phyloP scores from a whole-genome alignment of 192 early-diverging fungal species.

The Mortierella claussenii region DNA sequence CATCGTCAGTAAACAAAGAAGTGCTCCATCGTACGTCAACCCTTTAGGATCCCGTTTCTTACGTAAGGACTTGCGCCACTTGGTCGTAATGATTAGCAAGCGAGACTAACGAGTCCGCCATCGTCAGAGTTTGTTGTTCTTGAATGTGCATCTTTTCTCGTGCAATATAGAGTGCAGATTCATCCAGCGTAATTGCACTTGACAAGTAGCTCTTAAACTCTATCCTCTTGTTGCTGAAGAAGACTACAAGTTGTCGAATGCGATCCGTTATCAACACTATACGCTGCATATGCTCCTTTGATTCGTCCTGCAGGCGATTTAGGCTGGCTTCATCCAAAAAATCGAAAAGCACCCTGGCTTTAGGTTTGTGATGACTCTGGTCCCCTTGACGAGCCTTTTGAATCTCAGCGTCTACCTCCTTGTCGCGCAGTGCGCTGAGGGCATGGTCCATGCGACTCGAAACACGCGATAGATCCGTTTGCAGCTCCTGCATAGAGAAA shows the following conservation, averaged over 20 bases:
- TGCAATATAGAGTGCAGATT: slow-evolving; percentile 52
- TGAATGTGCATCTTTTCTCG: slow-evolving; percentile 55
- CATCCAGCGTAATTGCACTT: slow-evolving; percentile 52
- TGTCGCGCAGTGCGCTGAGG: slow-evolving; percentile 22
- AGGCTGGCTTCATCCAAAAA: slow-evolving; percentile 47
- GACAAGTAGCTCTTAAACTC: slow-evolving; percentile 35
- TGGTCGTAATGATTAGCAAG: slow-evolving; percentile 64
- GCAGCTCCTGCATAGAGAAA: slow-evolving; percentile 16
- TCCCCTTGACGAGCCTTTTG: slow-evolving; percentile 9
- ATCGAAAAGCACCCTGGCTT: slow-evolving; percentile 24
- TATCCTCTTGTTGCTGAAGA: slow-evolving; percentile 13
- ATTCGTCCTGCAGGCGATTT: slow-evolving; percentile 24
- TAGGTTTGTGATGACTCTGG: neutral
- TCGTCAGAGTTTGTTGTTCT: slow-evolving; percentile 55
- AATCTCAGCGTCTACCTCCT: slow-evolving; percentile 42
- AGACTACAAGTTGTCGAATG: slow-evolving; percentile 19
- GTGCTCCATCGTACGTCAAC: no score
- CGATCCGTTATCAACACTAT: slow-evolving; percentile 15
- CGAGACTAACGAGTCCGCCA: slow-evolving; percentile 62
- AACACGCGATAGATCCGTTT: slow-evolving; percentile 29
- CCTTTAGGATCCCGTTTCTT: no score
- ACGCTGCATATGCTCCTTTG: slow-evolving; percentile 16
- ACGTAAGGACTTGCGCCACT: slow-evolving; percentile 58
- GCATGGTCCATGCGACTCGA: slow-evolving; percentile 40
- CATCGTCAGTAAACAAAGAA: no score